phyloP scores from a whole-genome alignment of 192 early-diverging fungal genomes.

The Coemansia brasiliensis region DNA sequence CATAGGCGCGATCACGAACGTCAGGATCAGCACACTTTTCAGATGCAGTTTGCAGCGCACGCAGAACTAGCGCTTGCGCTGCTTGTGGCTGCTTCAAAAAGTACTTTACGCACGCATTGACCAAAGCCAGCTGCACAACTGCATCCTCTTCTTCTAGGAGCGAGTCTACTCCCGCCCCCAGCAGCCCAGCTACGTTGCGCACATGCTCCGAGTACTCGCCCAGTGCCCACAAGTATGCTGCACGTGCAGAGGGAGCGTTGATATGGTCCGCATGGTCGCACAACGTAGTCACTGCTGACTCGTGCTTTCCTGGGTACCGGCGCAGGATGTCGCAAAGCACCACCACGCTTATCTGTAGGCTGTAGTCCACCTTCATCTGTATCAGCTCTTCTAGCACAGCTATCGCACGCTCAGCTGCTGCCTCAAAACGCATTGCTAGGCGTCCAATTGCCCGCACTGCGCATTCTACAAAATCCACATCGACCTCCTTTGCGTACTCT shows the following conservation, averaged over 20 bases:
- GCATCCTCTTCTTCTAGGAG: slow-evolving; percentile 82
- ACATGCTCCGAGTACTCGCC: slow-evolving; percentile 94
- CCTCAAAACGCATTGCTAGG: slow-evolving; percentile 89
- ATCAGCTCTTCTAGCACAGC: slow-evolving; percentile 88
- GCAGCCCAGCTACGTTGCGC: slow-evolving; percentile 76
- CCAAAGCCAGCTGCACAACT: slow-evolving; percentile 86
- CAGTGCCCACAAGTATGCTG: slow-evolving; percentile 92
- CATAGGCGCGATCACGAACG: slow-evolving; percentile 92
- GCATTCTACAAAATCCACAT: slow-evolving; percentile 93
- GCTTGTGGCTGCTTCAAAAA: slow-evolving; percentile 89
- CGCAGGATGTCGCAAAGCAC: slow-evolving; percentile 95
- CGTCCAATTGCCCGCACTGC: slow-evolving; percentile 88
- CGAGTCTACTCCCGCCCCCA: slow-evolving; percentile 76
- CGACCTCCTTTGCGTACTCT: slow-evolving; percentile 97
- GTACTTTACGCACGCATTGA: slow-evolving; percentile 89
- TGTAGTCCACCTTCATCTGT: slow-evolving; percentile 84
- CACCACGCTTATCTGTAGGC: slow-evolving; percentile 89
- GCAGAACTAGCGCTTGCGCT: slow-evolving; percentile 84
- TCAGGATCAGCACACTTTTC: slow-evolving; percentile 91
- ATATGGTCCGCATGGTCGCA: slow-evolving; percentile 89
- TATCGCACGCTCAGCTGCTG: slow-evolving; percentile 82
- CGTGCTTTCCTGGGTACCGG: slow-evolving; percentile 87
- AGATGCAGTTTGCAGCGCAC: slow-evolving; percentile 84
- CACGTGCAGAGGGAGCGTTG: slow-evolving; percentile 89
- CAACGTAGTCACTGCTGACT: slow-evolving; percentile 79